Base-by-base conservation (phyloP, 495 filamentous ascomycete genomes). In the Hypomontagnella submonticulosa region DNA sequence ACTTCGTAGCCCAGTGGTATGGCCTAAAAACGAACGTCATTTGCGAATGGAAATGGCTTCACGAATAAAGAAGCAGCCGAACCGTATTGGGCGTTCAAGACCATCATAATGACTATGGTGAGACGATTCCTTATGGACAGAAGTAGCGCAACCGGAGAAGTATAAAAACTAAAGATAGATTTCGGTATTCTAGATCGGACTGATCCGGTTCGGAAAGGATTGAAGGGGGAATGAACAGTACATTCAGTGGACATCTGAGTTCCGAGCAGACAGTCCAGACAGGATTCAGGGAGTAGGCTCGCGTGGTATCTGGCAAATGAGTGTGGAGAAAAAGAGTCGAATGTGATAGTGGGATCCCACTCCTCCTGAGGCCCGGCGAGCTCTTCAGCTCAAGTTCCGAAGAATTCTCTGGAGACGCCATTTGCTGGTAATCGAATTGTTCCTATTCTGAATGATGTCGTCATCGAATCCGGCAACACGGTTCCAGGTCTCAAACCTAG, bases 1-100 rank as follows among this genome's bases (percentile, higher is more conserved):
- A 71, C 66, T n/a, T 71, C 58, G 15, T 71, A 43, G 13, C 62
- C 47, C 1, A 75, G 62, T n/a, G 43, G 61, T 13, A 75, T 16
- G 1, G 70, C 67, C 6, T 67, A 67, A 34, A 73, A 69, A 1
- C 72, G 61, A 44, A 19, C 13, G 5, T 67, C 43, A 2, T 61
- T 30, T 4, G 42, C 19, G 5, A 65, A 54, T 1, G 72, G 72
- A 42, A 65, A 69, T 9, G 70, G 67, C n/a, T n/a, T 32, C 50
- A 30, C 54, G 3, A 75, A 41, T 7, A 70, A 44, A 1, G 47
- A 46, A 1, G 13, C 57, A 19, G 57, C 53, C 3, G 43, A 37
- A 3, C 63, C 71, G 40, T 49, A 51, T 23, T 57, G 36, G 8
- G 18, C 38, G 42, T 71, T 56, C 10, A 71, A 7, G 19, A 23